Base-by-base conservation (phyloP, 495 filamentous ascomycete genomes). In the Penicillium nucicola region DNA sequence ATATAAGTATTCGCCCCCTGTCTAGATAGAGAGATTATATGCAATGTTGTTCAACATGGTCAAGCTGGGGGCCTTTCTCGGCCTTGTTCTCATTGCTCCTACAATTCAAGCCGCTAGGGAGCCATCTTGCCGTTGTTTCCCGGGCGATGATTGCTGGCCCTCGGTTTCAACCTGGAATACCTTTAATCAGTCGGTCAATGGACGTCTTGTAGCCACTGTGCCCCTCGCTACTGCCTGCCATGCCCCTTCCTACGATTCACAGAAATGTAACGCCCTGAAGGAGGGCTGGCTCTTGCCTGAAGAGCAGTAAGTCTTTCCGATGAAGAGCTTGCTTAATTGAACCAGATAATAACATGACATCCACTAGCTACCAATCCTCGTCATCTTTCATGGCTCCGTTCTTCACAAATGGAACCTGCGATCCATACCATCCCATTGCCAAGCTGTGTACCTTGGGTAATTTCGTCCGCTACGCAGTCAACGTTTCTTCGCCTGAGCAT, bases 371-470 rank as follows among this genome's bases (percentile, higher is more conserved):
- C 19, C 42, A 32, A 34, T 55, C 49, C 31, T 61, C 65, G 0
- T 65, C 68, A 4, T 67, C 61, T 1, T 41, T 69, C 17, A 67
- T 69, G 66, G 50, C 50, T 3, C 52, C 67, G 0, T 62, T 45
- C 44, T 69, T 64, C 44, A 38, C 54, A 22, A 69, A 69, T 57
- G 57, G 70, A 28, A 75, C 66, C 18, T 85, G 82, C 55, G 69
- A 77, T 50, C 12, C 57, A 12, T 56, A 33, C 30, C 45, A 50
- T 19, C 22, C 72, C 15, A 61, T 66, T 3, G 45, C 56, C 9
- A 68, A 61, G 33, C 62, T 69, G 3, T 88, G 84, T 56, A 65
- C 65, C 0, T 63, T 81, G 4, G 83, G 83, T 1, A 80, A 77
- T 52, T 81, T 78, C 57, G 71, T 77, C 4, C 53, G 61, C 1